Conservation (phyloP, 2,329 filamentous ascomycete species). For the Diaporthe destruens region DNA sequence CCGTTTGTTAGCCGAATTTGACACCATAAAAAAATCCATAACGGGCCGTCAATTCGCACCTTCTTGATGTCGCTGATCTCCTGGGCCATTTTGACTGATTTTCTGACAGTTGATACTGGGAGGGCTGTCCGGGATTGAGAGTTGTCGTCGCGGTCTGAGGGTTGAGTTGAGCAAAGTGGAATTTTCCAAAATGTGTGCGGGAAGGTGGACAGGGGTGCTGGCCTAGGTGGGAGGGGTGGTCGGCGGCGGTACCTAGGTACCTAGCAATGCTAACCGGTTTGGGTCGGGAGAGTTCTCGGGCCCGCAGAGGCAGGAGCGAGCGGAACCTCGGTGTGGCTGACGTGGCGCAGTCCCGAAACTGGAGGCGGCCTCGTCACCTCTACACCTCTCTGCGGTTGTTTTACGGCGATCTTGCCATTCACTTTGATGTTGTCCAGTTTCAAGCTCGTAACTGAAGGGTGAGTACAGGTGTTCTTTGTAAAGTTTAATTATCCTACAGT, state of each 20-base stretch:
- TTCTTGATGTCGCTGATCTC: slow-evolving; percentile 99
- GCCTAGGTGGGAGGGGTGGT: slow-evolving; percentile 1
- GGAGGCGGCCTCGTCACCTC: slow-evolving; percentile 37
- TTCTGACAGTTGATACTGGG: slow-evolving; percentile 46
- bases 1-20: slow-evolving; percentile 43
- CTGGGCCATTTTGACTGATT: slow-evolving; percentile 89
- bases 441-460: neutral
- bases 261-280: neutral
- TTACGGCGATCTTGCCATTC: slow-evolving; percentile 13
- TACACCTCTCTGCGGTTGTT: neutral
- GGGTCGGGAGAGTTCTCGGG: neutral
- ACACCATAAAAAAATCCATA: slow-evolving; percentile 7
- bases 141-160: slow-evolving; percentile 34
- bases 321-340: slow-evolving; percentile 2
- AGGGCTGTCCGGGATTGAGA: slow-evolving; percentile 43
- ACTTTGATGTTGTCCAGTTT: slow-evolving; percentile 4
- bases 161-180: slow-evolving; percentile 36
- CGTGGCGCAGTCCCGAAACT: slow-evolving; percentile 29
- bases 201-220: slow-evolving; percentile 24
- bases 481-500: neutral
- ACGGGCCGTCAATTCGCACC: slow-evolving; percentile 57
- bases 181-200: slow-evolving; percentile 41
- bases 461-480: slow-evolving; percentile 35
- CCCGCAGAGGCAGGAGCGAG: neutral
- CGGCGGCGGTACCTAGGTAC: slow-evolving; percentile 14